These are phyloP conservation scores for Aureobasidium melanogenum DNA, from an alignment of 2,329 filamentous ascomycete species.

Conservation along the genomic window DNA sequence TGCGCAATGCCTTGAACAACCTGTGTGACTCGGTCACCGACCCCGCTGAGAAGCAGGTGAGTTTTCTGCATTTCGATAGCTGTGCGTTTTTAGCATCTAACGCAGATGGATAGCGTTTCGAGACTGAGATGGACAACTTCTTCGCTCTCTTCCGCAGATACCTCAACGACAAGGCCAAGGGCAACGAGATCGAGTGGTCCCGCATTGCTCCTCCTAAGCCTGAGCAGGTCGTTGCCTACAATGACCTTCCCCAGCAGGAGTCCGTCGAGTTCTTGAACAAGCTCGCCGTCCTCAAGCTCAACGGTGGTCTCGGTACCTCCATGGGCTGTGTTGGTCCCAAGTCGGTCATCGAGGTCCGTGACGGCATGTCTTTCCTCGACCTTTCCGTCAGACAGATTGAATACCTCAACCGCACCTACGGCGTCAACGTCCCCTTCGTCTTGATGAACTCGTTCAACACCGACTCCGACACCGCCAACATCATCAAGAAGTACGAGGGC, in stretches of 20 bases:
- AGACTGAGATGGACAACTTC: constrained; percentile 99
- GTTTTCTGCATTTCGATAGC: constrained; percentile 20
- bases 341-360: constrained; percentile 98
- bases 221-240: constrained; percentile 92
- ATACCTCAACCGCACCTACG: constrained; percentile 96
- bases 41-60: constrained; percentile 67
- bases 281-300: constrained; percentile 96
- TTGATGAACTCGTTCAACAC: constrained; percentile 99
- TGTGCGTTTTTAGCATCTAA: constrained; percentile 17
- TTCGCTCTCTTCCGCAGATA: constrained; percentile 97
- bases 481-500: constrained; percentile 99
- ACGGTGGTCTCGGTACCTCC: constrained; percentile 96
- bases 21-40: constrained; percentile 86
- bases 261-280: constrained; percentile 94
- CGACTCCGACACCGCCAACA: constrained; percentile 92
- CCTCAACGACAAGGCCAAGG: constrained; percentile 98
- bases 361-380: constrained; percentile 99
- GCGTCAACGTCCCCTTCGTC: constrained; percentile 93
- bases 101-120: constrained; percentile 56
- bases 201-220: constrained; percentile 89
- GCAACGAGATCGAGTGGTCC: constrained; percentile 92
- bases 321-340: constrained; percentile 99
- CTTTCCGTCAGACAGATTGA: constrained; percentile 98
- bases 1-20: constrained; percentile 94
- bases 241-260: constrained; percentile 78